A percentile compares a stretch with the other conserved stretches of the same genome.
Conservation (phyloP, 2,329 filamentous ascomycete species). For the Ophiocordyceps camponoti-floridani region DNA sequence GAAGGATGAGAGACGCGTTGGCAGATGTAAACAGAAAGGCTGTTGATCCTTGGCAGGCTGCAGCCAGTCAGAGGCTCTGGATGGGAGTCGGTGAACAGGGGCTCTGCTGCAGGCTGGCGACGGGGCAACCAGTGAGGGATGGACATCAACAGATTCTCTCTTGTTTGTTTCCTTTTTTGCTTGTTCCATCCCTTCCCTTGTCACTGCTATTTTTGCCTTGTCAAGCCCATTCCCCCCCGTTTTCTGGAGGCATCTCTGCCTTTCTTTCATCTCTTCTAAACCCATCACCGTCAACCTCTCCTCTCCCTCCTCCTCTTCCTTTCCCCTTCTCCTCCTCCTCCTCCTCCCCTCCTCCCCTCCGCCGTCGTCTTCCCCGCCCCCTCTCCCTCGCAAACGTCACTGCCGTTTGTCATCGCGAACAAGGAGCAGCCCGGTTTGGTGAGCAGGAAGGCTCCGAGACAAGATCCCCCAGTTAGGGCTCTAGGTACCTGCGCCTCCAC, state of each 20-base stretch:
- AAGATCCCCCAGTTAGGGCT: no score
- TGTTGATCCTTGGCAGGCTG: not conserved
- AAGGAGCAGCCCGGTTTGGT: no score
- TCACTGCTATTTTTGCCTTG: not conserved
- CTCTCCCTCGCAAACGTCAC: not conserved
- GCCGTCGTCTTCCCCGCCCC: not conserved
- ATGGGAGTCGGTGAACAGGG: not conserved
- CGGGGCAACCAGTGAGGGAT: not conserved
- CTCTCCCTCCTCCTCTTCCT: not conserved
- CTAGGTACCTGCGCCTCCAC: no score
- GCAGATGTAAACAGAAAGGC: not conserved
- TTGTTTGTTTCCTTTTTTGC: not conserved
- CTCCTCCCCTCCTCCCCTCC: not conserved
- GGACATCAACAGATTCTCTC: not conserved
- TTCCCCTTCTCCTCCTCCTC: not conserved
- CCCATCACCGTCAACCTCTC: not conserved
- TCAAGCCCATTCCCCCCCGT: not conserved
- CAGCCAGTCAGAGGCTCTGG: not conserved
- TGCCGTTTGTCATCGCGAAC: not conserved
- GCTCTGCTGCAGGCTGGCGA: not conserved
- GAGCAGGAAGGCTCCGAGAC: no score
- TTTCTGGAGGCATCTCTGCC: not conserved
- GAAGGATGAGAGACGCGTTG: not conserved
- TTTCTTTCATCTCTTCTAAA: not conserved
- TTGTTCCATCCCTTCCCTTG: not conserved